Conservation (phyloP, 106 monocot genomes). For the Allium sativum region DNA sequence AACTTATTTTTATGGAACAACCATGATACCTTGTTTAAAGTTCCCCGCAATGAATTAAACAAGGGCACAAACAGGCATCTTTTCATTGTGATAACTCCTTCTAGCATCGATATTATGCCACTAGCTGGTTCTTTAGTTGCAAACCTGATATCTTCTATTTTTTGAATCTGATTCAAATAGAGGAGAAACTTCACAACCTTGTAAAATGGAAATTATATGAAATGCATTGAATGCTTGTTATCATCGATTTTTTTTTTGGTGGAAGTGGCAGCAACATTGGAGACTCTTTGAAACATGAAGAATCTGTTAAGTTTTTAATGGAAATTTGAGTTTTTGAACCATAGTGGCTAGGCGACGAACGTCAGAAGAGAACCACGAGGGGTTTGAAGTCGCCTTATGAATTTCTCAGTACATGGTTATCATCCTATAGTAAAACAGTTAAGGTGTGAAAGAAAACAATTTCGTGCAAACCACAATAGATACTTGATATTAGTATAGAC, state of each 20-base stretch:
- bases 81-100: conserved; percentile 34
- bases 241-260: conserved; percentile 11
- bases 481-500: no score
- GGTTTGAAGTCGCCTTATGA: conserved; percentile 48
- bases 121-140: conserved; percentile 47
- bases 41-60: no score
- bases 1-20: no score
- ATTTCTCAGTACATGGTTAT: conserved; percentile 64
- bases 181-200: conserved; percentile 48
- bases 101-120: conserved; percentile 39
- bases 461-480: no score
- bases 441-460: no score
- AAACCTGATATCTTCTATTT: conserved; percentile 33
- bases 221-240: conserved; percentile 47
- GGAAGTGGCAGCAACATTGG: neutral
- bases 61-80: no score
- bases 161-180: conserved; percentile 23
- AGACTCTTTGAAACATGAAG: conserved; percentile 39
- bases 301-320: conserved; percentile 32
- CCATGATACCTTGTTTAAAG: no score
- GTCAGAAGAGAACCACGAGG: conserved; percentile 65
- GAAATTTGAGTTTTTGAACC: conserved; percentile 41
- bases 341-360: conserved; percentile 50
- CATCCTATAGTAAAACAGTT: neutral
- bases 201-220: conserved; percentile 66